These are phyloP conservation scores for Cladosporium cucumerinum DNA, from an alignment of 2,329 filamentous ascomycete genomes.

Conservation along the genomic window DNA sequence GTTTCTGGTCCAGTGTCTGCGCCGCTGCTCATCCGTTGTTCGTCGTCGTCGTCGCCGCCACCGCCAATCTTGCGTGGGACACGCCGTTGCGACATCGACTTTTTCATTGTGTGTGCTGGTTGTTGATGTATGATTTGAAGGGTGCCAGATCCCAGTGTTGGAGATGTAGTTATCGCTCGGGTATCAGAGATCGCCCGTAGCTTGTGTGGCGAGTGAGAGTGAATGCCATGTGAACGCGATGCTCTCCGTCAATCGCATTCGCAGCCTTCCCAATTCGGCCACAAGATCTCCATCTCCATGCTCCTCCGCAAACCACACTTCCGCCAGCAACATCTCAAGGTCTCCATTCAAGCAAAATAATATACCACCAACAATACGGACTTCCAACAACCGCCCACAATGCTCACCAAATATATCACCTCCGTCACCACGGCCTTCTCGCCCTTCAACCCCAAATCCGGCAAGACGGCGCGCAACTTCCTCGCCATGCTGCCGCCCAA, in stretches of 20 bases:
- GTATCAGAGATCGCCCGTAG: neutral
- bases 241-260: neutral
- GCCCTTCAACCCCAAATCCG: conserved; percentile 73
- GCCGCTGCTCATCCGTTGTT: conserved; percentile 23
- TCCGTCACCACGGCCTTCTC: conserved; percentile 85
- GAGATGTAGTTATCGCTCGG: neutral
- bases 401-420: conserved; percentile 86
- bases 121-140: neutral
- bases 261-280: conserved; percentile 16
- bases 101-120: conserved; percentile 49
- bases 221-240: conserved; percentile 1
- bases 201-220: neutral
- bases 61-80: conserved; percentile 76
- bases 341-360: neutral
- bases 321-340: neutral
- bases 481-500: conserved; percentile 79
- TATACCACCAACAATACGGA: neutral
- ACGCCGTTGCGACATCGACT: conserved; percentile 53
- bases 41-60: conserved; percentile 65
- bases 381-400: conserved; percentile 45
- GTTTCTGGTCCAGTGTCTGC: conserved; percentile 17
- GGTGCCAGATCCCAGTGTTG: neutral
- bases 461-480: conserved; percentile 79
- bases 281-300: neutral
- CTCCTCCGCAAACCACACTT: neutral